Conservation (phyloP, 1,139 yeast species). For the Yamadazyma songkhlaensis region DNA sequence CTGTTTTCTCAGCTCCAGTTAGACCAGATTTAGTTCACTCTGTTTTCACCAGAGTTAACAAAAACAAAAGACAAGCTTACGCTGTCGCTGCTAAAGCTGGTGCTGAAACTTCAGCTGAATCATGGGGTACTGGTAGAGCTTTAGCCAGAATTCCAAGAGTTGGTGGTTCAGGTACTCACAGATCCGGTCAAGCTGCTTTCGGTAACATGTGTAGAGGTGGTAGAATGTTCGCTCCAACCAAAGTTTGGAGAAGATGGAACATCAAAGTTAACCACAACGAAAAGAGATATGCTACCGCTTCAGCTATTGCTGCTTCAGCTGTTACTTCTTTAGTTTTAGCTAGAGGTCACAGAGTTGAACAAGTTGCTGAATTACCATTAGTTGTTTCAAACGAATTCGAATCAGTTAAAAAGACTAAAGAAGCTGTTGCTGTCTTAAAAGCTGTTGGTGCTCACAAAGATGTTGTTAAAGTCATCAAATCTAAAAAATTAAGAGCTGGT, state of each 20-base stretch:
- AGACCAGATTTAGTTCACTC: conserved; percentile 99
- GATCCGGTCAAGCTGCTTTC: conserved; percentile 99
- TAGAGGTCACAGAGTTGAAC: conserved; percentile 99
- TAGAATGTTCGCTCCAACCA: conserved; percentile 99
- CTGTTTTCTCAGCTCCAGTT: conserved; percentile 99
- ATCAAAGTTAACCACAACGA: conserved; percentile 99
- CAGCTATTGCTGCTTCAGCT: conserved; percentile 99
- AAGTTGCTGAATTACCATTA: conserved; percentile 97
- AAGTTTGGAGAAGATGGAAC: conserved; percentile 99
- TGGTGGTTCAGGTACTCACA: conserved; percentile 99
- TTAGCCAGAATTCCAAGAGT: conserved; percentile 99
- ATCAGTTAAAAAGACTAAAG: conserved; percentile 95
- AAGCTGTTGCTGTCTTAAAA: conserved; percentile 97
- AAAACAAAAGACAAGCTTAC: conserved; percentile 99
- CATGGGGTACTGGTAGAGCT: conserved; percentile 99
- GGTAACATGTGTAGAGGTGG: conserved; percentile 99
- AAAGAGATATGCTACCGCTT: conserved; percentile 99
- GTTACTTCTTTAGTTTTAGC: conserved; percentile 98
- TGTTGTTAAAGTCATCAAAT: conserved; percentile 95
- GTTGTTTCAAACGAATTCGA: conserved; percentile 94
- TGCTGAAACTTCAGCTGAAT: conserved; percentile 99
- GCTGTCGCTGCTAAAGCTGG: conserved; percentile 99
- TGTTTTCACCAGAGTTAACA: conserved; percentile 97
- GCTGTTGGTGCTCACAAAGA: conserved; percentile 99
- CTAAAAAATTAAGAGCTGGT: conserved; percentile 99